Percentiles rank a stretch among this genome's conserved stretches.
Conservation (phyloP, 176 grass and related monocot species). For the Bromus sterilis region DNA sequence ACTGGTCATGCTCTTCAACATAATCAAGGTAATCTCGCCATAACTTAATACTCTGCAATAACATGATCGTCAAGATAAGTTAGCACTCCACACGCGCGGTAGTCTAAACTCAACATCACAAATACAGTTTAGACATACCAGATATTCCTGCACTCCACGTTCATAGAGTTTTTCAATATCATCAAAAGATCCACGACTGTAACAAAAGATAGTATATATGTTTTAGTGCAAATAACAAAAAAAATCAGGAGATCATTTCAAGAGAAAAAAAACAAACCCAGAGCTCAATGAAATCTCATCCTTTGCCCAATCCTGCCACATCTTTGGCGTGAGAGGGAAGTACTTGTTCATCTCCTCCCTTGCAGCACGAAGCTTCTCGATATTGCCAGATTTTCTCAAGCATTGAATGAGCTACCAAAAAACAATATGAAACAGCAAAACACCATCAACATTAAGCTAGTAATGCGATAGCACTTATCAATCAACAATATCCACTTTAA, state of each 20-base stretch:
- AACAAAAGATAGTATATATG: slow-evolving; percentile 6
- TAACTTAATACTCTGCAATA: slow-evolving; percentile 62
- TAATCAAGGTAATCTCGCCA: slow-evolving; percentile 89
- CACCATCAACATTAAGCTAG: neutral
- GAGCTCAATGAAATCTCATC: slow-evolving; percentile 73
- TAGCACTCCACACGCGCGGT: neutral
- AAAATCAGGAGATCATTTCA: neutral
- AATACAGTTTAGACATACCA: slow-evolving; percentile 46
- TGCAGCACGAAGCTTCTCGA: slow-evolving; percentile 59
- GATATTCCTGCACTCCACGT: slow-evolving; percentile 82
- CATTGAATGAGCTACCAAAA: slow-evolving; percentile 63
- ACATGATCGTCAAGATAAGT: slow-evolving; percentile 20
- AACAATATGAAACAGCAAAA: neutral
- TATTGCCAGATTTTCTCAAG: slow-evolving; percentile 78
- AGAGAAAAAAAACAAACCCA: slow-evolving; percentile 30
- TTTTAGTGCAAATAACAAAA: neutral
- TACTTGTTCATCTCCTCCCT: slow-evolving; percentile 80
- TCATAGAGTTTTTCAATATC: slow-evolving; percentile 83
- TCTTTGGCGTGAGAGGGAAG: slow-evolving; percentile 70
- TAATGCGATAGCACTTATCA: neutral
- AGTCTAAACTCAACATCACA: neutral
- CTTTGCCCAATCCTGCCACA: slow-evolving; percentile 89
- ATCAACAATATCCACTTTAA: neutral
- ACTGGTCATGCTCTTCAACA: slow-evolving; percentile 72
- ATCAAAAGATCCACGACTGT: slow-evolving; percentile 52